A percentile compares a stretch with the other conserved stretches of the same genome.
phyloP scores from a whole-genome alignment of 2,329 filamentous ascomycete species.

The Aspergillus sergii region DNA sequence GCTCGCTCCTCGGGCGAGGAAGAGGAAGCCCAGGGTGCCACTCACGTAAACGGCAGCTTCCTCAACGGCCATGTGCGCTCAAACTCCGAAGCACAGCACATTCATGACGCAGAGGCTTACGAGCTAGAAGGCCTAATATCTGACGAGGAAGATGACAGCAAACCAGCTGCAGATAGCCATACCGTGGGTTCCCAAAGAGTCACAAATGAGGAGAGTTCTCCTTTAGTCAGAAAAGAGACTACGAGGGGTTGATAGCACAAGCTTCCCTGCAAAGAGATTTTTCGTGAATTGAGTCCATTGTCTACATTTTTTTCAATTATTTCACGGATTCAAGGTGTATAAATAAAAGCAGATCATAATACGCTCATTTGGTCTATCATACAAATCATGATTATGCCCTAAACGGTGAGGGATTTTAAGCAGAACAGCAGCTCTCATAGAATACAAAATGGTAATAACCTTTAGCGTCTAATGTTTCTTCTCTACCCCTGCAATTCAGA shows the following conservation, averaged over 20 bases:
- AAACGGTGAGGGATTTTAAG: neutral
- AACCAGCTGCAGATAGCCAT: slow-evolving; percentile 8
- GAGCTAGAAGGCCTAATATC: slow-evolving; percentile 89
- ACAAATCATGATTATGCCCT: slow-evolving; percentile 14
- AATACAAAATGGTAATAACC: neutral
- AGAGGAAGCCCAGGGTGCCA: slow-evolving; percentile 18
- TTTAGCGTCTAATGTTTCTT: neutral
- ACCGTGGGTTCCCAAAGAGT: slow-evolving; percentile 31
- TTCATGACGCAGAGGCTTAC: slow-evolving; percentile 86
- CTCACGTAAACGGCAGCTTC: slow-evolving; percentile 15
- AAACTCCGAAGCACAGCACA: slow-evolving; percentile 49
- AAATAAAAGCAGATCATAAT: neutral
- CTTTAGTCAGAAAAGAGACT: slow-evolving; percentile 23
- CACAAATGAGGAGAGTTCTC: slow-evolving; percentile 33
- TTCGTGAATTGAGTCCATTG: neutral
- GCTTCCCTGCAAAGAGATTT: neutral
- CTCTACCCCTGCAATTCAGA: neutral
- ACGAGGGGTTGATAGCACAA: neutral
- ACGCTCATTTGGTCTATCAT: slow-evolving; percentile 11
- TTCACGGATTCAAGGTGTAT: neutral
- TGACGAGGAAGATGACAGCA: slow-evolving; percentile 72
- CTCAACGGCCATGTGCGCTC: slow-evolving; percentile 50
- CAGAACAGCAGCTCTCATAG: no score
- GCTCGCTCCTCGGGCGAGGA: slow-evolving; percentile 15
- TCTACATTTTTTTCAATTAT: neutral